These are phyloP conservation scores for Moesziomyces sp. DNA, from an alignment of 1,284 basidiomycete genomes.

Conservation along the genomic window DNA sequence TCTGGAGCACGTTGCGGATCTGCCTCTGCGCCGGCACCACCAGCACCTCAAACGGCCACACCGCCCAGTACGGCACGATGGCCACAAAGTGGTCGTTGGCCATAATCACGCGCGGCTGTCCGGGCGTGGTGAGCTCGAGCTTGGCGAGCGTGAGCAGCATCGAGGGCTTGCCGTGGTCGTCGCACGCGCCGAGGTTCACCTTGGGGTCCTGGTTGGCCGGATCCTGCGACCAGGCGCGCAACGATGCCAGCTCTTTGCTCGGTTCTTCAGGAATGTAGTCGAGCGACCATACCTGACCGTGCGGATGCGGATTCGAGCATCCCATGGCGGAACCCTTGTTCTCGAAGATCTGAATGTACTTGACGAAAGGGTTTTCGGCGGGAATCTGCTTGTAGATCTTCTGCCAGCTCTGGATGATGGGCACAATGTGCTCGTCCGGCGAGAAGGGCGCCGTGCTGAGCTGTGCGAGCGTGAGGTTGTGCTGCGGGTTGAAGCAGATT, in stretches of 20 bases:
- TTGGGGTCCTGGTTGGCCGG: conserved; percentile 22
- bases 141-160: conserved; percentile 86
- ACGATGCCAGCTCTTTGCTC: conserved; percentile 49
- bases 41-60: conserved; percentile 92
- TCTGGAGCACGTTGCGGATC: conserved; percentile 51
- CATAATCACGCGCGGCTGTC: conserved; percentile 75
- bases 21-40: conserved; percentile 54
- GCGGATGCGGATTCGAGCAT: conserved; percentile 93
- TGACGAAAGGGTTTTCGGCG: conserved; percentile 61
- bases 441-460: conserved; percentile 70
- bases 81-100: conserved; percentile 83
- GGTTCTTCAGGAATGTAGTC: conserved; percentile 65
- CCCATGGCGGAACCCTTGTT: conserved; percentile 97
- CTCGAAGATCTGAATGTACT: conserved; percentile 72
- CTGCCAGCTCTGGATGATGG: conserved; percentile 81
- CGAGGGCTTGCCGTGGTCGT: conserved; percentile 75
- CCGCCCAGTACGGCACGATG: conserved; percentile 94
- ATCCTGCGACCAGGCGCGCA: conserved; percentile 51
- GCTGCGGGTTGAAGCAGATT: conserved; percentile 86
- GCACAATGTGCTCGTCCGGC: conserved; percentile 74
- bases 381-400: conserved; percentile 60
- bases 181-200: conserved; percentile 70
- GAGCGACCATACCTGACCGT: conserved; percentile 87
- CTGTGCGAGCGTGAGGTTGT: conserved; percentile 88
- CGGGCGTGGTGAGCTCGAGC: conserved; percentile 74